Percentiles rank a stretch among this genome's conserved stretches.
phyloP scores from a whole-genome alignment of 2,329 filamentous ascomycete species.

The Monosporascus ibericus region DNA sequence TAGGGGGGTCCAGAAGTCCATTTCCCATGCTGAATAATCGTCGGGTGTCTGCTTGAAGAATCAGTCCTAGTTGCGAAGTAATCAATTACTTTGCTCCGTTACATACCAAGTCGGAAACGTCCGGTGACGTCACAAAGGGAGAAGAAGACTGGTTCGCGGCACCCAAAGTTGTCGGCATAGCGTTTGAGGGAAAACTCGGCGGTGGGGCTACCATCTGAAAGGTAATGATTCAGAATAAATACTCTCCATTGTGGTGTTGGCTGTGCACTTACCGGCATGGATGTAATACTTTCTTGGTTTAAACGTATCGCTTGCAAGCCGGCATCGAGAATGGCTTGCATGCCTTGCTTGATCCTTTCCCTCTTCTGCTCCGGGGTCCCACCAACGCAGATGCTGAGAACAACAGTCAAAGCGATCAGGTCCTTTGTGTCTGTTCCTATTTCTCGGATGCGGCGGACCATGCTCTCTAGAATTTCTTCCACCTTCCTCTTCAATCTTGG shows the following conservation, averaged over 20 bases:
- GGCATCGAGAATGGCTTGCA: conserved; percentile 37
- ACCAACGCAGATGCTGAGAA: conserved; percentile 39
- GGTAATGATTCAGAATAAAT: no score
- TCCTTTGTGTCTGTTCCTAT: conserved; percentile 45
- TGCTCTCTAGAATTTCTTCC: conserved; percentile 39
- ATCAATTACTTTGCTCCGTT: not conserved
- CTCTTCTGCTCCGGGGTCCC: conserved; percentile 32
- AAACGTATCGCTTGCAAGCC: conserved; percentile 38
- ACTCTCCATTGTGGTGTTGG: no score
- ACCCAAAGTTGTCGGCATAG: conserved; percentile 11
- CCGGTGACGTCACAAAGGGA: conserved; percentile 17
- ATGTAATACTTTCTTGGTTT: conserved; percentile 31
- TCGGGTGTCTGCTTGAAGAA: conserved; percentile 14
- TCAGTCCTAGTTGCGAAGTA: not conserved
- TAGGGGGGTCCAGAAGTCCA: conserved; percentile 25
- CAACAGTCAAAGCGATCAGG: conserved; percentile 41
- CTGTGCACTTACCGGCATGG: conserved; percentile 20
- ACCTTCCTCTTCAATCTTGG: conserved; percentile 27
- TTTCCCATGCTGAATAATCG: conserved; percentile 23
- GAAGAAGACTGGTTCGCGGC: conserved; percentile 18
- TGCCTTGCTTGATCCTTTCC: conserved; percentile 34
- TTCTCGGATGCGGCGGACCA: conserved; percentile 36
- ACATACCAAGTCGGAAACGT: conserved; percentile 19
- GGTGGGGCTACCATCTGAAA: conserved; percentile 14
- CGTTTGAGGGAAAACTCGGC: conserved; percentile 10